These are phyloP conservation scores for Toxicodendron radicans DNA, from an alignment of 345 rosid genomes.

Conservation along the genomic window DNA sequence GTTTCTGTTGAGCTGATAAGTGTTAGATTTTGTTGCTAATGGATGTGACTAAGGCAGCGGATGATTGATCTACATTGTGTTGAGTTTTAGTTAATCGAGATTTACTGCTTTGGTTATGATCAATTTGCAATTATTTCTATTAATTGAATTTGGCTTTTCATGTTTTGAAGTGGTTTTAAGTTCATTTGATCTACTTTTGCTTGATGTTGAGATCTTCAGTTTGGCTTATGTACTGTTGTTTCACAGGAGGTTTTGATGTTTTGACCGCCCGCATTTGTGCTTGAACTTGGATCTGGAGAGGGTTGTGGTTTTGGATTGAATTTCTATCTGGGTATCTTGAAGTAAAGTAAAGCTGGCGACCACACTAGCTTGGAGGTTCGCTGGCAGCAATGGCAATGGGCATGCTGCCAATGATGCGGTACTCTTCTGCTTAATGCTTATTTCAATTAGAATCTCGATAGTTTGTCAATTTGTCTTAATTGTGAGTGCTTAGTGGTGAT, in stretches of 20 bases:
- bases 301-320: conserved; percentile 35
- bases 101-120: conserved; percentile 2
- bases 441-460: background rate
- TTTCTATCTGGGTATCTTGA: conserved; percentile 34
- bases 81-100: background rate
- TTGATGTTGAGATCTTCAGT: background rate
- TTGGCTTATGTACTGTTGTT: conserved; percentile 9
- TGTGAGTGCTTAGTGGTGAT: background rate
- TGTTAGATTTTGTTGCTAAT: background rate
- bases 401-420: conserved; percentile 69
- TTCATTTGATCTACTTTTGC: conserved; percentile 37
- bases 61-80: background rate
- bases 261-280: conserved; percentile 35
- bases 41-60: background rate
- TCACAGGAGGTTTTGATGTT: conserved; percentile 65
- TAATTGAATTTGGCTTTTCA: conserved; percentile 4
- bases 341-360: conserved; percentile 64
- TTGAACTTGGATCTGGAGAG: conserved; percentile 75
- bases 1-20: conserved; percentile 5
- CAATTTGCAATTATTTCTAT: conserved; percentile 4
- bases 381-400: conserved; percentile 77
- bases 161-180: conserved; percentile 9
- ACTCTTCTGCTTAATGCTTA: conserved; percentile 7
- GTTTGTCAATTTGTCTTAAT: background rate
- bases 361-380: conserved; percentile 79